Conservation (phyloP, 345 rosid species). For the Anastatica hierochuntica region DNA sequence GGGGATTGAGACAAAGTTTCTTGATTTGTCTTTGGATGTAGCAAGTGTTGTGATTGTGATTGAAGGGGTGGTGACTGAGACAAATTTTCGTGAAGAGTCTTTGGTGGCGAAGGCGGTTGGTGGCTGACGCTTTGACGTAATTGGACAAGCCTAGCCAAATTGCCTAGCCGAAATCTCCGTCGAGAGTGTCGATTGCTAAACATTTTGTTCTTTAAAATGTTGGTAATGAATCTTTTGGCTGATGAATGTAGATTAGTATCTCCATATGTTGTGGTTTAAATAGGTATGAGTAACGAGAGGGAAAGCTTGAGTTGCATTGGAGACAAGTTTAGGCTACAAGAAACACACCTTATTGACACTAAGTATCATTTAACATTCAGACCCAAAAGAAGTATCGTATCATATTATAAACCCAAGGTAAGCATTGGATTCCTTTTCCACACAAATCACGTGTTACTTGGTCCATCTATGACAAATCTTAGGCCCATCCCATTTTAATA, state of each 20-base stretch:
- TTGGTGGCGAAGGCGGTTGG: background rate
- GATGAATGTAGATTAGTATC: background rate
- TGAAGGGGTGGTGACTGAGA: background rate
- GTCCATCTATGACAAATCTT: too few species aligned
- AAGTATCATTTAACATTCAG: too few species aligned
- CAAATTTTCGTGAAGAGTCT: slow-evolving; percentile 1
- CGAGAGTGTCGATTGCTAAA: slow-evolving; percentile 22
- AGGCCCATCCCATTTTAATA: too few species aligned
- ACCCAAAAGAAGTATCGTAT: too few species aligned
- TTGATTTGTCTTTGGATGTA: background rate
- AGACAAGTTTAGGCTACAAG: slow-evolving; percentile 14
- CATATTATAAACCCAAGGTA: background rate
- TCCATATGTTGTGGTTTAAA: background rate
- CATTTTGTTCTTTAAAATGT: background rate
- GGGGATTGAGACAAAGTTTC: background rate
- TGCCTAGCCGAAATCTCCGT: slow-evolving; percentile 22
- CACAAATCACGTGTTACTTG: slow-evolving; percentile 17
- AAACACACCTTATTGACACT: background rate
- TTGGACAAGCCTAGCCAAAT: slow-evolving; percentile 25
- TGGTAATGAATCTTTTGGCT: background rate
- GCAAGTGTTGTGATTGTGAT: too few species aligned
- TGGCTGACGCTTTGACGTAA: slow-evolving; percentile 17
- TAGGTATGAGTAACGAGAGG: background rate
- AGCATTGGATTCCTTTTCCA: slow-evolving; percentile 9
- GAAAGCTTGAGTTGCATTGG: too few species aligned